Evolutionary conservation across 1,284 basidiomycete genomes (phyloP), one percentile per base, ranked within the genome.

Genomic region (Porphyrellus sp.): DNA sequence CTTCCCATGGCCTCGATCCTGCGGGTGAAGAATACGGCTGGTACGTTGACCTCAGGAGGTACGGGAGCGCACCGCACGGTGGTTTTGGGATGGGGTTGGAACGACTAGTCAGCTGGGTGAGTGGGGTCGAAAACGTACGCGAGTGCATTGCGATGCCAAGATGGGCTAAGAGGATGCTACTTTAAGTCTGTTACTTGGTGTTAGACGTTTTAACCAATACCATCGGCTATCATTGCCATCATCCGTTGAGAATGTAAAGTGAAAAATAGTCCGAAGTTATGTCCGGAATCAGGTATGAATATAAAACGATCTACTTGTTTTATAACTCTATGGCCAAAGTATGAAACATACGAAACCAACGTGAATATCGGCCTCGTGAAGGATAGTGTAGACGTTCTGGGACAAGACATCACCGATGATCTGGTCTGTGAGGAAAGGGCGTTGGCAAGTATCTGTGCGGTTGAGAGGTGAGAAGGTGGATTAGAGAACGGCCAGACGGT

Each of bases 71-170:
- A 20, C 87, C 91, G 4, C 93, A 96, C 71, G 93, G 89, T 21
- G 94, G 94, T 5, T 97, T 93, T 73, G 94, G 94, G 5, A 78
- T 97, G 74, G 94, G 94, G 5, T 94, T 94, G 65, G 94, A 98
- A 70, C 75, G 94, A 55, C 75, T 95, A 34, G 77, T 97, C 16
- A 82, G 83, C 49, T 94, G 90, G 86, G 73, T 95, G 18, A 84
- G 86, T 15, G 92, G 91, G 0, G 76, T 91, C 38, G 84, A 86
- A 51, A 96, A 95, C 69, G 80, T 97, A 27, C 76, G 91, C 54
- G 94, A 98, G 69, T 92, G 91, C 61, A 83, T 94, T 45, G 83
- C 91, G 4, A 92, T 96, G 77, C 93, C 94, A 1, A 74, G 93
- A 55, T 94, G 92, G 86, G 82, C 87, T 20, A 92, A 91, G 18